phyloP scores from a whole-genome alignment of 108 stramenopile species.

The Cyclotella sp. region DNA sequence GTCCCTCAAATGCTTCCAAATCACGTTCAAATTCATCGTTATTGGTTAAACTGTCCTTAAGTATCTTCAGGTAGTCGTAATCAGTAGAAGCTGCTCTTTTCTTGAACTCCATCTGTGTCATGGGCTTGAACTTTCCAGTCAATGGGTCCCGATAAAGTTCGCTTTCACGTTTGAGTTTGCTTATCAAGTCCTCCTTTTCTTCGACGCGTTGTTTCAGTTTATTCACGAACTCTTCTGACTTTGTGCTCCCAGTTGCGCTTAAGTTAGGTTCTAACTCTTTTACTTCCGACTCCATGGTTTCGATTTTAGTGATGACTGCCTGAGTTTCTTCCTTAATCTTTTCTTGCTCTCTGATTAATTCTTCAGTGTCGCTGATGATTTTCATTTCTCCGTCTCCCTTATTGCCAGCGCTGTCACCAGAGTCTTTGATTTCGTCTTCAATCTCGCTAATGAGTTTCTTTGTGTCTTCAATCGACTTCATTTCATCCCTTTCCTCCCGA shows the following conservation, averaged over 20 bases:
- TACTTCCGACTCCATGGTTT: slow-evolving; percentile 46
- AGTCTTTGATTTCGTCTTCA: slow-evolving; percentile 36
- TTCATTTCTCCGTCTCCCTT: slow-evolving; percentile 26
- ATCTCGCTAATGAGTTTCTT: slow-evolving; percentile 39
- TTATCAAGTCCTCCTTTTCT: slow-evolving; percentile 50
- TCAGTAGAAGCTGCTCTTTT: slow-evolving; percentile 30
- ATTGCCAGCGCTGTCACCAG: slow-evolving; percentile 24
- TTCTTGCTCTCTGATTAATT: slow-evolving; percentile 42
- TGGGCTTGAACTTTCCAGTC: slow-evolving; percentile 54
- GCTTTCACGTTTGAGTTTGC: slow-evolving; percentile 43
- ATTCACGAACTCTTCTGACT: slow-evolving; percentile 46
- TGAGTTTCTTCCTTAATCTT: slow-evolving; percentile 49
- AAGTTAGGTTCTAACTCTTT: slow-evolving; percentile 15
- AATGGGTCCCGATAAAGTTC: slow-evolving; percentile 47
- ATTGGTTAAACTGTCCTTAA: slow-evolving; percentile 49
- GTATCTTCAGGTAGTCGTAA: slow-evolving; percentile 39
- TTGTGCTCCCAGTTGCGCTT: slow-evolving; percentile 3
- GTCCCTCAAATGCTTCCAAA: slow-evolving; percentile 49
- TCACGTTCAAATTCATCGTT: slow-evolving; percentile 49
- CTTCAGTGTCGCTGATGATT: slow-evolving; percentile 5
- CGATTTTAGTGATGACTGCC: slow-evolving; percentile 45
- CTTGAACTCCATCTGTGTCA: slow-evolving; percentile 43
- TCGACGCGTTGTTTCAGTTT: slow-evolving; percentile 52
- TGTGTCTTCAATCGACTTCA: slow-evolving; percentile 38
- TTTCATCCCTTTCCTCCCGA: slow-evolving; percentile 41